These are phyloP conservation scores for Crithidia thermophila DNA, from an alignment of 208 protist genomes.

Conservation along the genomic window DNA sequence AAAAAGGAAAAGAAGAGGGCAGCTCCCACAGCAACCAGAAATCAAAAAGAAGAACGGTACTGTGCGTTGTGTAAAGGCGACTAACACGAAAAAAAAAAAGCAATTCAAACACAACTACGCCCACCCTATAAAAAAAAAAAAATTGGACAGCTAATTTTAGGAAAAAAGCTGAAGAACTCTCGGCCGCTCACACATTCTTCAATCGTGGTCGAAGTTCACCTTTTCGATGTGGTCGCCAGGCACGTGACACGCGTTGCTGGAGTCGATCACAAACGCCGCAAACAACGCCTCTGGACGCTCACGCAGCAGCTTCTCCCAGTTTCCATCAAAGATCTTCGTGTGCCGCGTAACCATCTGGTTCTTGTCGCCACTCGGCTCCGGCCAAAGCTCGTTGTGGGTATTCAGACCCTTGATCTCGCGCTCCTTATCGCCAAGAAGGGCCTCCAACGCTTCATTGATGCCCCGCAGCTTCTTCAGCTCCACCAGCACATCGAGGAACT, in stretches of 20 bases:
- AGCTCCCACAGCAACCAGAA: not conserved
- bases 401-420: conserved; percentile 40
- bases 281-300: conserved; percentile 58
- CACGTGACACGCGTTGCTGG: conserved; percentile 65
- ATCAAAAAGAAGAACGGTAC: no score
- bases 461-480: conserved; percentile 34
- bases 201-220: conserved; percentile 46
- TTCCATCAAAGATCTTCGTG: conserved; percentile 64
- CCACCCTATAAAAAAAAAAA: not conserved
- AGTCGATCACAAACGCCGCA: conserved; percentile 63
- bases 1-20: not conserved
- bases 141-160: no score
- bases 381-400: conserved; percentile 34
- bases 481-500: conserved; percentile 37
- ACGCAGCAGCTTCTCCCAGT: conserved; percentile 52
- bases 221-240: conserved; percentile 54
- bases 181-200: no score
- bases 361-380: conserved; percentile 22
- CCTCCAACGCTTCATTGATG: conserved; percentile 30
- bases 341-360: conserved; percentile 51
- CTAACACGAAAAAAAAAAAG: no score
- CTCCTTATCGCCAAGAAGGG: conserved; percentile 32
- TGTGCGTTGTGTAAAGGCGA: no score
- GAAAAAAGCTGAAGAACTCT: no score
- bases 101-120: no score